These are phyloP conservation scores for Termitomyces sp. DNA, from an alignment of 768 basidiomycete species.

Conservation along the genomic window DNA sequence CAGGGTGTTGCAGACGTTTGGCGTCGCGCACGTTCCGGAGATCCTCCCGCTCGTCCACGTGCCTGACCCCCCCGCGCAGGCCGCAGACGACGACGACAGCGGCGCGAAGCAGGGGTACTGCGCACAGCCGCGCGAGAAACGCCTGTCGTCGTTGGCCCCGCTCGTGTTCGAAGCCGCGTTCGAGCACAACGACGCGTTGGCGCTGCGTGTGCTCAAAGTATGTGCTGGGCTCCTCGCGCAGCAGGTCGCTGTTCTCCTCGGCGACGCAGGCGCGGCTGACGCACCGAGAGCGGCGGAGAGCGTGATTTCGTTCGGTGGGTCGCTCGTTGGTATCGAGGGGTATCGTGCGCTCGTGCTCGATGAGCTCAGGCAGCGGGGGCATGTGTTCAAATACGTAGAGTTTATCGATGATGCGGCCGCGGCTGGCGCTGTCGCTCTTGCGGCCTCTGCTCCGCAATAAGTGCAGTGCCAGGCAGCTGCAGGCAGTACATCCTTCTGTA, in stretches of 20 bases:
- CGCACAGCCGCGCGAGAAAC: constrained; percentile 54
- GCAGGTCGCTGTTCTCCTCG: constrained; percentile 52
- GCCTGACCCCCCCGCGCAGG: constrained; percentile 35
- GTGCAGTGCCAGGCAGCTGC: too few relatives aligned
- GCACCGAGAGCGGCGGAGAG: constrained; percentile 49
- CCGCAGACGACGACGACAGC: too few relatives aligned
- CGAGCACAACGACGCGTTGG: constrained; percentile 60
- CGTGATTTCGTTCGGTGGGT: constrained; percentile 78
- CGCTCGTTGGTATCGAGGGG: constrained; percentile 35
- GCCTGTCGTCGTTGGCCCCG: constrained; percentile 69
- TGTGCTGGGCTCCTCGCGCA: constrained; percentile 53
- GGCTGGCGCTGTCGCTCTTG: not conserved
- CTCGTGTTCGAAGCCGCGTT: constrained; percentile 79
- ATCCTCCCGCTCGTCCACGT: constrained; percentile 61
- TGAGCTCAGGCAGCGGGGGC: constrained; percentile 50
- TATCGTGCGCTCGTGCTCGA: constrained; percentile 45
- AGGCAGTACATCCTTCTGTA: too few relatives aligned
- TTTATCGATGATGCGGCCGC: constrained; percentile 64
- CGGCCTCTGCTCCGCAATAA: not conserved
- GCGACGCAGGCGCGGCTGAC: constrained; percentile 27
- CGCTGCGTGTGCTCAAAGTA: constrained; percentile 48
- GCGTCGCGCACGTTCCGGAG: constrained; percentile 53
- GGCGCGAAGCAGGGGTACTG: constrained; percentile 17
- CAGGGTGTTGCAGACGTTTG: constrained; percentile 51
- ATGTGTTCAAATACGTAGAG: constrained; percentile 60